These are phyloP conservation scores for Candida sakaeoensis DNA, from an alignment of 805 yeast species.

Conservation along the genomic window DNA sequence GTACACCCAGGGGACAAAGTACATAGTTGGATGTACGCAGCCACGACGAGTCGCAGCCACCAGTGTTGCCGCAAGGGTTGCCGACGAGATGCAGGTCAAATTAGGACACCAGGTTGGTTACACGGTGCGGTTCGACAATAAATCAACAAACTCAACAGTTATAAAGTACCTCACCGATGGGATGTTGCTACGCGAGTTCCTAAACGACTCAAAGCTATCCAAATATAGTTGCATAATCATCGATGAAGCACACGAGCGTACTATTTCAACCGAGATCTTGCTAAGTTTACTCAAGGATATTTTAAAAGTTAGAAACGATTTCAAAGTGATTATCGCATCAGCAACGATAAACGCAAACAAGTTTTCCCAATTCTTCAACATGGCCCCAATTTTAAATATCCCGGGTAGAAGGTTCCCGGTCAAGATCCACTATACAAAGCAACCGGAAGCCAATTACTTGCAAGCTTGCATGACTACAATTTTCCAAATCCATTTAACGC, in stretches of 20 bases:
- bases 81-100: constrained; percentile 78
- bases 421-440: constrained; percentile 74
- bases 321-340: constrained; percentile 78
- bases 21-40: constrained; percentile 79
- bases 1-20: constrained; percentile 42
- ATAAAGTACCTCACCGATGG: constrained; percentile 96
- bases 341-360: constrained; percentile 92
- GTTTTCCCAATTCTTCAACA: constrained; percentile 75
- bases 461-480: constrained; percentile 88
- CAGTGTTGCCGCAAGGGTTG: constrained; percentile 85
- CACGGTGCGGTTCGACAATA: constrained; percentile 82
- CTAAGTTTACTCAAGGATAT: constrained; percentile 79
- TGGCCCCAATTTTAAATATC: constrained; percentile 81
- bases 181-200: constrained; percentile 81
- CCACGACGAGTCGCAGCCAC: constrained; percentile 96
- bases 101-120: constrained; percentile 91
- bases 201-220: constrained; percentile 67
- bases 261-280: constrained; percentile 82
- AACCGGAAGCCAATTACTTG: constrained; percentile 87
- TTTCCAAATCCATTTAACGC: constrained; percentile 74
- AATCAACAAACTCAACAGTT: constrained; percentile 57
- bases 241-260: constrained; percentile 97
- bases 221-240: constrained; percentile 81
- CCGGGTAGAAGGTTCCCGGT: constrained; percentile 97
- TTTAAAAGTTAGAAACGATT: constrained; percentile 56